A percentile compares a stretch with the other conserved stretches of the same genome.
These are phyloP conservation scores for Xylariaceae sp. DNA, from an alignment of 2,329 filamentous ascomycete genomes.

Conservation along the genomic window DNA sequence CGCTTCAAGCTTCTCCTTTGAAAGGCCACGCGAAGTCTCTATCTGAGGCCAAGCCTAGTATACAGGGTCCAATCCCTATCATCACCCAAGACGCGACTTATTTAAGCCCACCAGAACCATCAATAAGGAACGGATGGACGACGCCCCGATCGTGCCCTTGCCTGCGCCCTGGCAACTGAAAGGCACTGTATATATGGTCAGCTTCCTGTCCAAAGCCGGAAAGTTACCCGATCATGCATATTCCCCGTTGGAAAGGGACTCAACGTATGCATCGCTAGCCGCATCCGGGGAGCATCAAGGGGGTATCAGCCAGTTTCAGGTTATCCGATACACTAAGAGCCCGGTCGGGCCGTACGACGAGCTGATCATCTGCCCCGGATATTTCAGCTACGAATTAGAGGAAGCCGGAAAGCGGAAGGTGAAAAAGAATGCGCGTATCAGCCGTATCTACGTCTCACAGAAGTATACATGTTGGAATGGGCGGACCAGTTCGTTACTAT, in stretches of 20 bases:
- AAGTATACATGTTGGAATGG: constrained; percentile 61
- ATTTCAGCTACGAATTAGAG: constrained; percentile 49
- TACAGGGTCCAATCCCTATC: background rate
- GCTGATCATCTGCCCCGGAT: constrained; percentile 55
- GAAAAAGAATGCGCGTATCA: constrained; percentile 51
- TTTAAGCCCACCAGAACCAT: background rate
- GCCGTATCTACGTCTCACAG: constrained; percentile 62
- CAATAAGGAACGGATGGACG: constrained; percentile 16
- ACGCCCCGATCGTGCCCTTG: constrained; percentile 31
- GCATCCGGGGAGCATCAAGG: constrained; percentile 49
- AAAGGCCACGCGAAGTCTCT: background rate
- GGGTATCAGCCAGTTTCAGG: constrained; percentile 56
- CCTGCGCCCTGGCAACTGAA: constrained; percentile 54
- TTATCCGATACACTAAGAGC: constrained; percentile 58
- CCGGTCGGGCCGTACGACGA: constrained; percentile 63
- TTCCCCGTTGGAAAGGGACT: constrained; percentile 54
- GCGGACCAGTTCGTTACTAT: constrained; percentile 50
- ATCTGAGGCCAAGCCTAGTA: background rate
- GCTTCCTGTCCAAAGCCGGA: constrained; percentile 48
- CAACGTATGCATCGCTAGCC: constrained; percentile 45
- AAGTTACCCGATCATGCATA: constrained; percentile 49
- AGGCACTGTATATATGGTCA: constrained; percentile 52
- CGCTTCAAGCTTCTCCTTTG: too few species aligned
- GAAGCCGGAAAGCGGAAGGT: constrained; percentile 43
- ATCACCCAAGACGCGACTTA: too few species aligned